Evolutionary conservation across 108 stramenopile genomes (phyloP), one percentile per base, ranked within the genome.

Genomic region (Cyclotella baltica): DNA sequence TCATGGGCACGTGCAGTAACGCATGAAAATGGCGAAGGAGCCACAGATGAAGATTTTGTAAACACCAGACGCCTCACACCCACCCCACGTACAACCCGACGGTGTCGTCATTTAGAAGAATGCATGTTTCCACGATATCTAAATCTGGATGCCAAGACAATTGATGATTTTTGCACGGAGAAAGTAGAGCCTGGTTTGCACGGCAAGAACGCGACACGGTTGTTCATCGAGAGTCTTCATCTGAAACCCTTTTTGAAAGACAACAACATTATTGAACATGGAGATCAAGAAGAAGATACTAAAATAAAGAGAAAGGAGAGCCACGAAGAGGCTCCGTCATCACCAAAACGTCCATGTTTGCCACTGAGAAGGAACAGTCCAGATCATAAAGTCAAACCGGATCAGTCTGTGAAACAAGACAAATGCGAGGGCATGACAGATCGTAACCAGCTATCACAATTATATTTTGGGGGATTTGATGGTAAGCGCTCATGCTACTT

Each of bases 91-190:
- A 43, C 40, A 13, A 52, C 51, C 4, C 51, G 20, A 4, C 51
- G 63, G 5, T 78, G 77, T 59, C 70, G 50, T 64, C 77, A 78
- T 58, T 61, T 78, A 58, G 78, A 79, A 79, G 64, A 79, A 36
- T 66, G 70, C 43, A 72, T 72, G 78, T 72, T 79, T 72, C 70
- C 70, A 47, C 63, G 57, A 57, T 72, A 66, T 58, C 25, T 78
- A 46, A 69, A 62, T 33, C 25, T 78, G 35, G 70, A 78, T 66
- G 62, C 67, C 64, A 66, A 72, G 51, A 34, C 58, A 40, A 51
- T 78, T 20, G 77, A 78, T 47, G 64, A 78, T 53, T 78, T 78
- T 59, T 70, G 69, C 53, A 64, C 64, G 63, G 77, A 61, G 43
- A 46, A 35, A 19, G 56, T 76, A 29, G 36, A 40, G 25, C 25